phyloP scores from a whole-genome alignment of 805 yeast species.

The Saccharomycopsis sp. region DNA sequence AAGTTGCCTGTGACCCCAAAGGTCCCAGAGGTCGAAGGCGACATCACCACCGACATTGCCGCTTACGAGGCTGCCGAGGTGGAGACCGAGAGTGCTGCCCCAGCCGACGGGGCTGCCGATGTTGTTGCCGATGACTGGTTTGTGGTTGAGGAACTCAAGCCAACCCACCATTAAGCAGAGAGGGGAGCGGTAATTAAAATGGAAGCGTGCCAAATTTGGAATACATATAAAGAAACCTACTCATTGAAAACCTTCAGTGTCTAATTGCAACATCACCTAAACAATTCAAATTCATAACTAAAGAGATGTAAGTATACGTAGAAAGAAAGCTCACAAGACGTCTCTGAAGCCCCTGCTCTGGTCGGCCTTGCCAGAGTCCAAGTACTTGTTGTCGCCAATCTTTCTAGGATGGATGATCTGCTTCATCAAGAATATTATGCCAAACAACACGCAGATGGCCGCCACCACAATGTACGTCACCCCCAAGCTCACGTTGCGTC shows the following conservation, averaged over 20 bases:
- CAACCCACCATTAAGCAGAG: conserved; percentile 32
- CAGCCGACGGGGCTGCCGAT: conserved; percentile 34
- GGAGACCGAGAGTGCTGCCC: conserved; percentile 52
- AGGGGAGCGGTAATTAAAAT: too few species aligned
- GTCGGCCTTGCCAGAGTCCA: conserved; percentile 11
- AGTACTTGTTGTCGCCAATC: conserved; percentile 46
- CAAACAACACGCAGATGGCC: conserved; percentile 61
- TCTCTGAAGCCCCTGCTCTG: conserved; percentile 8
- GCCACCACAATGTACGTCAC: conserved; percentile 82
- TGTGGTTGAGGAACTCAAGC: conserved; percentile 64
- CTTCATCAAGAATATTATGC: conserved; percentile 66
- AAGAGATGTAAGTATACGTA: too few species aligned
- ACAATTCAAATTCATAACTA: too few species aligned
- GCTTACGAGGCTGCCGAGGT: conserved; percentile 65
- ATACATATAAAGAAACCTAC: neutral
- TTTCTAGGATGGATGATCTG: conserved; percentile 79
- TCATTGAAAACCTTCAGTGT: too few species aligned
- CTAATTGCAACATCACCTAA: too few species aligned
- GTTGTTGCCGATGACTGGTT: conserved; percentile 58
- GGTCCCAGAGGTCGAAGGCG: conserved; percentile 61
- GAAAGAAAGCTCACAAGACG: neutral
- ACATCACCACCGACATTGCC: conserved; percentile 54
- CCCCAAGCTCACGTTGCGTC: conserved; percentile 77
- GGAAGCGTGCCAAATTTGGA: too few species aligned
- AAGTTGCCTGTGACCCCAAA: conserved; percentile 69